Conservation (phyloP, 2,329 filamentous ascomycete genomes). For the Anthostomella pinea region DNA sequence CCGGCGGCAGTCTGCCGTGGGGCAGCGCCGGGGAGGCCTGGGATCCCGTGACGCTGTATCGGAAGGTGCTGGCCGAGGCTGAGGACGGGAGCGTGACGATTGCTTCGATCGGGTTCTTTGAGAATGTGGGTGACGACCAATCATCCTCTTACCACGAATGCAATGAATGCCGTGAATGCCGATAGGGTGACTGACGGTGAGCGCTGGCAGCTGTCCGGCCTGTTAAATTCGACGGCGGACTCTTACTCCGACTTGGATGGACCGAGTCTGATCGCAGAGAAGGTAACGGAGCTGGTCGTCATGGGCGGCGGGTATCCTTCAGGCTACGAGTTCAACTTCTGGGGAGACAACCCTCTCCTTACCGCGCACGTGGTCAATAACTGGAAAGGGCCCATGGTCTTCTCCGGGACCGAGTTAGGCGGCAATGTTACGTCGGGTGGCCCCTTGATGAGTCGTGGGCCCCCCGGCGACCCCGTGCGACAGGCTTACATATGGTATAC, state of each 20-base stretch:
- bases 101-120: constrained; percentile 44
- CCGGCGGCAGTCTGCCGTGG: constrained; percentile 36
- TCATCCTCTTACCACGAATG: constrained; percentile 11
- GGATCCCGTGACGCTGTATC: constrained; percentile 44
- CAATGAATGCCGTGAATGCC: too few species aligned
- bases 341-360: constrained; percentile 34
- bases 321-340: constrained; percentile 50
- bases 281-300: constrained; percentile 48
- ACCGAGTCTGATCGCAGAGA: constrained; percentile 38
- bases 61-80: constrained; percentile 38
- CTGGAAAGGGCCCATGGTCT: constrained; percentile 42
- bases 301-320: constrained; percentile 51
- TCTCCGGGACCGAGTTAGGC: constrained; percentile 45
- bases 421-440: constrained; percentile 38
- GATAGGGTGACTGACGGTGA: too few species aligned
- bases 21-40: constrained; percentile 33
- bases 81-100: constrained; percentile 43
- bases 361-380: constrained; percentile 44
- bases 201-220: constrained; percentile 36
- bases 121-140: constrained; percentile 31
- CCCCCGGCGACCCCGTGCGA: constrained; percentile 33
- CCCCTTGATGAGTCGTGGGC: constrained; percentile 32
- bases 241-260: constrained; percentile 37
- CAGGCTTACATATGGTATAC: constrained; percentile 41
- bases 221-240: constrained; percentile 45